Evolutionary conservation across 176 grass and related monocot genomes (phyloP).

Genomic region (Luzula sylvatica): DNA sequence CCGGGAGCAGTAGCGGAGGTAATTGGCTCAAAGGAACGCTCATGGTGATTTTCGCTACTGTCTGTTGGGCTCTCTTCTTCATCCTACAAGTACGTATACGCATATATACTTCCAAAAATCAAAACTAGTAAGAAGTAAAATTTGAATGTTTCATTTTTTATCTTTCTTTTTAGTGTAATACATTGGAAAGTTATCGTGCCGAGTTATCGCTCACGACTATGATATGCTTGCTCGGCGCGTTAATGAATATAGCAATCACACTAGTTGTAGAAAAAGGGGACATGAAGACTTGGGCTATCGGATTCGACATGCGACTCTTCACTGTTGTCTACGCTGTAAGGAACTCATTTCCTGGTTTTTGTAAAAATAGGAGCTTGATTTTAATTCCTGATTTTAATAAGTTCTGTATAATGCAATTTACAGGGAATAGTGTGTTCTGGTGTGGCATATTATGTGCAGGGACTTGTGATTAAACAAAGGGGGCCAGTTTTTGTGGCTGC

Average conservation of each 20-base stretch:
- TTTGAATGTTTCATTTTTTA: too few species aligned
- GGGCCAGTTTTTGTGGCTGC: conserved; percentile 92
- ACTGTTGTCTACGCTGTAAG: conserved; percentile 73
- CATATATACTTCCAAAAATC: neutral
- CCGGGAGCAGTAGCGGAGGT: neutral
- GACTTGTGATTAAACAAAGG: conserved; percentile 55
- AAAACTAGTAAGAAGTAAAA: too few species aligned
- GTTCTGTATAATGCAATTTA: neutral
- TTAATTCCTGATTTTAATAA: too few species aligned
- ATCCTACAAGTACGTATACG: conserved; percentile 44
- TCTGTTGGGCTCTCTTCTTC: conserved; percentile 77
- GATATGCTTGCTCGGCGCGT: conserved; percentile 60
- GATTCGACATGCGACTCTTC: conserved; percentile 80
- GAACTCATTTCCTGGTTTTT: neutral
- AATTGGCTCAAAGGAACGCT: conserved; percentile 61
- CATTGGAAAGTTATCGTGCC: conserved; percentile 51
- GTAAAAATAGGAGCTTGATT: neutral
- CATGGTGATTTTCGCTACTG: conserved; percentile 38
- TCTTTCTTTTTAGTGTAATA: conserved; percentile 37
- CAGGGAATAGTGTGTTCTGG: conserved; percentile 91
- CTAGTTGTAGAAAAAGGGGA: conserved; percentile 49
- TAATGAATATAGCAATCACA: conserved; percentile 50
- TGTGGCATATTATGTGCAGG: conserved; percentile 85
- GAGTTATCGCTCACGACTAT: conserved; percentile 60
- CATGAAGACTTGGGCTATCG: conserved; percentile 58